Base-by-base conservation (phyloP, 2,329 filamentous ascomycete species). In the Diaporthe citriasiana region DNA sequence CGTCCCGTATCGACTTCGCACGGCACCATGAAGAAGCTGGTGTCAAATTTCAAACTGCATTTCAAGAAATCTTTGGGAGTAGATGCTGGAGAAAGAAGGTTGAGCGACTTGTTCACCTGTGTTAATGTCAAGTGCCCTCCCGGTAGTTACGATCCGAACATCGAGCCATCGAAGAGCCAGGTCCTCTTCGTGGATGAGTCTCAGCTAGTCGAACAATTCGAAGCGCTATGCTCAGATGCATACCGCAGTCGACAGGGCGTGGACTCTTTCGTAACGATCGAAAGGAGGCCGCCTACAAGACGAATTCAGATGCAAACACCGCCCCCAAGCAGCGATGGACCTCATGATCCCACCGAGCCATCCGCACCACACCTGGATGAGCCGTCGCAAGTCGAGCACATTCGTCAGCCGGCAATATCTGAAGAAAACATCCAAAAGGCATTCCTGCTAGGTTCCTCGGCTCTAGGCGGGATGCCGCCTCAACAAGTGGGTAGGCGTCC, bases 101-200 rank as follows among this genome's bases (percentile, higher is more conserved):
- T 85, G 30, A 86, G 85, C 25, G 87, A 89, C 68, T 87, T 88
- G 0, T 95, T 95, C 79, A 81, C 95, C 53, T 86, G 86, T 53
- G 81, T 95, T 50, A 88, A 91, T 73, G 90, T 95, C 40, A 80
- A 80, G 19, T 95, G 93, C 78, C 87, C 90, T 0, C 79, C 84
- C 0, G 87, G 87, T 38, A 91, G 86, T 73, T 95, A 95, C 78
- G 93, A 95, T 81, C 85, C 88, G 1, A 95, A 95, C 77, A 82
- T 95, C 8, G 91, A 94, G 74, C 89, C 93, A 4, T 85, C 90
- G 4, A 95, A 95, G 79, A 90, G 94, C 73, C 90, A 94, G 77
- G 87, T 95, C 2, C 78, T 94, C 0, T 95, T 95, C 78, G 85
- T 84, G 6, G 84, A 94, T 68, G 88, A 91, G 75, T 63, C 81